Conservation (phyloP, 2,329 filamentous ascomycete species). For the Scolecobasidium constrictum region DNA sequence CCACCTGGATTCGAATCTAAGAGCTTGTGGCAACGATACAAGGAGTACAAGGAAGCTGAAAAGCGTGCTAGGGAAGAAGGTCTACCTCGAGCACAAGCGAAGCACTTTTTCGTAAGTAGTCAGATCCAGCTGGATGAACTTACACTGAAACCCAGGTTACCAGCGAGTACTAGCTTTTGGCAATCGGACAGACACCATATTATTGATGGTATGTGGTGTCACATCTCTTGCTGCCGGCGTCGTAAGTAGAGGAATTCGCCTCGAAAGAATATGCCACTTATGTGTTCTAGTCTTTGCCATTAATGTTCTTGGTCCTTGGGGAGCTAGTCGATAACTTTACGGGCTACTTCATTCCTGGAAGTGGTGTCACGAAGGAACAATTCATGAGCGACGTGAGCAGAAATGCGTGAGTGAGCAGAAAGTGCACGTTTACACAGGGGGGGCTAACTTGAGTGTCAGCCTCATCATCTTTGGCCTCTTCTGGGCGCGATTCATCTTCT, state of each 20-base stretch:
- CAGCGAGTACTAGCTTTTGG: constrained; percentile 25
- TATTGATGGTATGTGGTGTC: constrained; percentile 18
- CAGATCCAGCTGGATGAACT: not conserved
- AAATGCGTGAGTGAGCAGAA: constrained; percentile 28
- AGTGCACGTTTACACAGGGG: not conserved
- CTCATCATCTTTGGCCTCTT: not conserved
- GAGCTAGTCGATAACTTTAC: constrained; percentile 43
- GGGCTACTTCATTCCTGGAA: constrained; percentile 38
- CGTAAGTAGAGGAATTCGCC: constrained; percentile 9
- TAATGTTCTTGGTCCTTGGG: constrained; percentile 47
- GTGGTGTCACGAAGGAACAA: constrained; percentile 31
- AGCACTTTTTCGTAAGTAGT: not conserved
- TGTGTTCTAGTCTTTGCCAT: constrained; percentile 26
- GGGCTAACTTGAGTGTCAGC: constrained; percentile 1
- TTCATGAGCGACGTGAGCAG: constrained; percentile 42
- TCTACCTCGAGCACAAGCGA: not conserved
- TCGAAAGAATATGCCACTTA: not conserved
- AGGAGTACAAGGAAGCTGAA: not conserved
- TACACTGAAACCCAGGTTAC: not conserved
- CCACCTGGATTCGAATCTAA: not conserved
- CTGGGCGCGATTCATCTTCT: not conserved
- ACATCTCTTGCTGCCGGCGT: constrained; percentile 24
- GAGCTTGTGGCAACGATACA: not conserved
- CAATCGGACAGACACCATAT: constrained; percentile 19
- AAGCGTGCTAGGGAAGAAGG: not conserved